Percentiles rank a stretch among this genome's conserved stretches.
These are phyloP conservation scores for Mycosarcoma mackinlayi DNA, from an alignment of 1,284 basidiomycete genomes.

Conservation along the genomic window DNA sequence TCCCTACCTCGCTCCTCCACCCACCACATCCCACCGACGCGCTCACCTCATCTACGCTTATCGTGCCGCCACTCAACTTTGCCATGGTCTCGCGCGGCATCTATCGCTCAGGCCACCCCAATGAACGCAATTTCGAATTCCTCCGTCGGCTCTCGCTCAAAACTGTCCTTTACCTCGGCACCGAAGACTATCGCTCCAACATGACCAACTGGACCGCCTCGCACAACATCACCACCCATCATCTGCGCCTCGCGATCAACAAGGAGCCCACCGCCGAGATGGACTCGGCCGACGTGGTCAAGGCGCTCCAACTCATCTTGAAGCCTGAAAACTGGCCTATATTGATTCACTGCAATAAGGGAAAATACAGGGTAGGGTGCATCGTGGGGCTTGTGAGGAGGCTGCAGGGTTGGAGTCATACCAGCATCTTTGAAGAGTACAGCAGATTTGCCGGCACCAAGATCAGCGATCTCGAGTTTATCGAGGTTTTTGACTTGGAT, in stretches of 20 bases:
- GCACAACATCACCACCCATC: conserved; percentile 55
- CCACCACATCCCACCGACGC: conserved; percentile 6
- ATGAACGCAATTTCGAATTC: conserved; percentile 67
- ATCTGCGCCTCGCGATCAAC: conserved; percentile 62
- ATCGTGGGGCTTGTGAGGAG: conserved; percentile 61
- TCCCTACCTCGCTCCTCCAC: not conserved
- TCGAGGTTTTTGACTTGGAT: conserved; percentile 59
- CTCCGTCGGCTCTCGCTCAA: conserved; percentile 58
- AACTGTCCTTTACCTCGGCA: conserved; percentile 62
- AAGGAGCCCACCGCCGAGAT: conserved; percentile 67
- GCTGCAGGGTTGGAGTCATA: conserved; percentile 66
- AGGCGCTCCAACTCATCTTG: conserved; percentile 51
- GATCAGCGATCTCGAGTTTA: conserved; percentile 64
- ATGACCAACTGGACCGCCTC: conserved; percentile 48
- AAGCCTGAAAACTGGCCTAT: conserved; percentile 58
- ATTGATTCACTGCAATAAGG: conserved; percentile 67
- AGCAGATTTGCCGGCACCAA: conserved; percentile 62
- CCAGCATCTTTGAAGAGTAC: conserved; percentile 66
- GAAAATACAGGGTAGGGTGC: conserved; percentile 65
- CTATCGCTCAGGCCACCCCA: conserved; percentile 66
- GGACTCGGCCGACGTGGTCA: conserved; percentile 57
- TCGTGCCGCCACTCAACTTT: conserved; percentile 67
- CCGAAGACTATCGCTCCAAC: conserved; percentile 63
- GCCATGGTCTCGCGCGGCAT: conserved; percentile 64
- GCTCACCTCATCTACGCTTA: conserved; percentile 21